These are phyloP conservation scores for Ophiocordyceps australis DNA, from an alignment of 2,329 filamentous ascomycete genomes.

Conservation along the genomic window DNA sequence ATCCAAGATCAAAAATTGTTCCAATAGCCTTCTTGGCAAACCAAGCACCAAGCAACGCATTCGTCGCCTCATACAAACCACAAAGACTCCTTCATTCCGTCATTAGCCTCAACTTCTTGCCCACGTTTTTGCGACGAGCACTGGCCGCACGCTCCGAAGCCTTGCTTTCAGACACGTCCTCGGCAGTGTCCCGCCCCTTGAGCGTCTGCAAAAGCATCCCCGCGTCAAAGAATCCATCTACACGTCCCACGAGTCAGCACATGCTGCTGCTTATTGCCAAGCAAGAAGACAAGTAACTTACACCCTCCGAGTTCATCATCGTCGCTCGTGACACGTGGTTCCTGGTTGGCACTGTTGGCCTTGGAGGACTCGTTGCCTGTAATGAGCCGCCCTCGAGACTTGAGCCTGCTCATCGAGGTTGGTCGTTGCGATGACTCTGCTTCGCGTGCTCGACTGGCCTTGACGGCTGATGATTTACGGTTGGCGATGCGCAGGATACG, in stretches of 20 bases:
- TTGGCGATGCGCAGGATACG: slow-evolving; percentile 59
- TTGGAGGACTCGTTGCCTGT: slow-evolving; percentile 31
- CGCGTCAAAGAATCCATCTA: slow-evolving; percentile 95
- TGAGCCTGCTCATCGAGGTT: slow-evolving; percentile 30
- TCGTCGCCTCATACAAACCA: too few relatives aligned
- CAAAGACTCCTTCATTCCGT: too few relatives aligned
- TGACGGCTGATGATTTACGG: slow-evolving; percentile 20
- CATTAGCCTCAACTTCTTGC: slow-evolving; percentile 44
- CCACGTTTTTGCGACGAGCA: slow-evolving; percentile 46
- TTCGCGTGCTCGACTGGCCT: slow-evolving; percentile 33
- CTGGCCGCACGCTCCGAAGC: slow-evolving; percentile 40
- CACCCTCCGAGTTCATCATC: slow-evolving; percentile 85
- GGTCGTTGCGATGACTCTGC: slow-evolving; percentile 23
- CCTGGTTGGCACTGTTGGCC: slow-evolving; percentile 42
- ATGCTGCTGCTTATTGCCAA: background rate
- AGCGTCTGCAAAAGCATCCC: slow-evolving; percentile 85
- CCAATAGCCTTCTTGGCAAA: too few relatives aligned
- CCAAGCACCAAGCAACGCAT: too few relatives aligned
- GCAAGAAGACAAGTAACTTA: slow-evolving; percentile 35
- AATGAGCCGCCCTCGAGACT: slow-evolving; percentile 58
- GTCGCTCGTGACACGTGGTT: slow-evolving; percentile 57
- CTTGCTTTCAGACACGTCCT: slow-evolving; percentile 31
- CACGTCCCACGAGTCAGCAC: background rate
- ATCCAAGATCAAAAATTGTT: too few relatives aligned
- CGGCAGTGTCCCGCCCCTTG: slow-evolving; percentile 46